Evolutionary conservation across 345 rosid species (phyloP).

Genomic region (Citrus trifoliata): DNA sequence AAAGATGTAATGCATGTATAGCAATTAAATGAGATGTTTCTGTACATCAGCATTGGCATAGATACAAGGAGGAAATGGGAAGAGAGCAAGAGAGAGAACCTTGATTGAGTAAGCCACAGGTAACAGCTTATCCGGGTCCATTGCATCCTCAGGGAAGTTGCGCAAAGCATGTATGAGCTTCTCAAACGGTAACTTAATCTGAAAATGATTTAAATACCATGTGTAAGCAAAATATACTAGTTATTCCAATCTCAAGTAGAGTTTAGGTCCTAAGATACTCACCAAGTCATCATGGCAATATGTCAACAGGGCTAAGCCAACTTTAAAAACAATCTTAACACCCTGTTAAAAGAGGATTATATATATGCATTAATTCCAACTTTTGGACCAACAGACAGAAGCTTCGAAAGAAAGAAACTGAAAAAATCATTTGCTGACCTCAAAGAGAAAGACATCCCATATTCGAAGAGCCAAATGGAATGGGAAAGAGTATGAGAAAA

Average conservation of each 20-base stretch:
- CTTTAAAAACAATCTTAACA: slow-evolving; percentile 89
- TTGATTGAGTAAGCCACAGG: slow-evolving; percentile 92
- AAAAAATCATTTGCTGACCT: slow-evolving; percentile 46
- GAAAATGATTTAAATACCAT: slow-evolving; percentile 4
- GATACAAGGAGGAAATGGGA: background rate
- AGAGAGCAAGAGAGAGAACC: slow-evolving; percentile 42
- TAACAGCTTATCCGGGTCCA: slow-evolving; percentile 84
- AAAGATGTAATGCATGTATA: background rate
- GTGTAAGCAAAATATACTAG: background rate
- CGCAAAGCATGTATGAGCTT: slow-evolving; percentile 88
- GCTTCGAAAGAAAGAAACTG: background rate
- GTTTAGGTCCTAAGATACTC: slow-evolving; percentile 14
- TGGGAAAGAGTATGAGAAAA: slow-evolving; percentile 91
- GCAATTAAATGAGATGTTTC: background rate
- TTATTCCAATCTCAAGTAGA: background rate
- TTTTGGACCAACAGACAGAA: background rate
- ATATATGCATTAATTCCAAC: background rate
- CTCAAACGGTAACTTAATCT: slow-evolving; percentile 86
- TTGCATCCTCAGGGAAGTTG: slow-evolving; percentile 86
- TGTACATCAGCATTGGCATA: background rate
- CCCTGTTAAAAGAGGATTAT: slow-evolving; percentile 47
- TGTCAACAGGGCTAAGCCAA: slow-evolving; percentile 86
- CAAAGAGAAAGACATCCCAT: slow-evolving; percentile 95
- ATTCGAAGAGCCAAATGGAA: slow-evolving; percentile 90
- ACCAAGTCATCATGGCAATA: slow-evolving; percentile 94